phyloP scores from a whole-genome alignment of 495 filamentous ascomycete species.

The Endocarpon pusillum region DNA sequence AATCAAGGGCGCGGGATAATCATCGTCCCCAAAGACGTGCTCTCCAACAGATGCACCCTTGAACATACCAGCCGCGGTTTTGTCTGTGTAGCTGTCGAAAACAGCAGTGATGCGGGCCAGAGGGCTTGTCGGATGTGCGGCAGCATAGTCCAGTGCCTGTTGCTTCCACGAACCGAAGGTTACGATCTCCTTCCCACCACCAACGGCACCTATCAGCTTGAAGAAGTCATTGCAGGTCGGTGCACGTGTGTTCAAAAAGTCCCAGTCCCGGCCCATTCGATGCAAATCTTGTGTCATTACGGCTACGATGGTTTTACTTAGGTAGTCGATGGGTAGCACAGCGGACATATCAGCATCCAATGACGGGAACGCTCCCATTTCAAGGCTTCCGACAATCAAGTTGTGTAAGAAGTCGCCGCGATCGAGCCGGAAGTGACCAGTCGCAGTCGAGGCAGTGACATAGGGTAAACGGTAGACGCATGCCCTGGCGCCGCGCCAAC shows the following conservation, averaged over 20 bases:
- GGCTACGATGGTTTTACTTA: constrained; percentile 11
- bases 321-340: constrained; percentile 17
- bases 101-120: constrained; percentile 14
- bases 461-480: constrained; percentile 17
- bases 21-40: constrained; percentile 11
- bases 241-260: constrained; percentile 13
- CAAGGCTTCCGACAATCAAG: constrained; percentile 13
- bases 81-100: constrained; percentile 12
- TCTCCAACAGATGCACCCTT: constrained; percentile 9
- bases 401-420: constrained; percentile 20
- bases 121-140: constrained; percentile 8
- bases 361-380: constrained; percentile 15
- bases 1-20: constrained; percentile 10
- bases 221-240: constrained; percentile 14
- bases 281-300: constrained; percentile 12
- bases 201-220: constrained; percentile 6
- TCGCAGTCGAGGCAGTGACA: constrained; percentile 13
- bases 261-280: constrained; percentile 14
- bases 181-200: constrained; percentile 6
- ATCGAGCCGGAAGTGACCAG: constrained; percentile 16
- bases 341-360: constrained; percentile 13
- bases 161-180: constrained; percentile 11
- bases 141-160: constrained; percentile 11
- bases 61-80: constrained; percentile 12
- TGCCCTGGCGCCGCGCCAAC: constrained; percentile 16